These are phyloP conservation scores for Fusarium albidum DNA, from an alignment of 2,329 filamentous ascomycete genomes.

Conservation along the genomic window DNA sequence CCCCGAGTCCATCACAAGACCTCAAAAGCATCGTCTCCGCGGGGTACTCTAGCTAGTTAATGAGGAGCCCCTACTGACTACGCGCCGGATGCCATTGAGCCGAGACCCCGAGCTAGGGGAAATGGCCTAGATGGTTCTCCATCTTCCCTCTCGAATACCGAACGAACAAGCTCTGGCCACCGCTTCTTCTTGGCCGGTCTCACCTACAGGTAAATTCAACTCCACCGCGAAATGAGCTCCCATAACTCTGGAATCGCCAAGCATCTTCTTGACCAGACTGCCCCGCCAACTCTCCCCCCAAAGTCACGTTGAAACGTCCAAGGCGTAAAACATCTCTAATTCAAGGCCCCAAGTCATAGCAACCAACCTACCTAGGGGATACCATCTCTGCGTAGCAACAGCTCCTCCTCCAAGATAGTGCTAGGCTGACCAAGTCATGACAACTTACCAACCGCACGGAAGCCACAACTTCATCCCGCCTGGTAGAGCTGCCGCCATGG, in stretches of 20 bases:
- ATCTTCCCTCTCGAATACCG: neutral
- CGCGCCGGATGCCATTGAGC: conserved; percentile 10
- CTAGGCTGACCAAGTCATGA: neutral
- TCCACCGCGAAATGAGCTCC: conserved; percentile 18
- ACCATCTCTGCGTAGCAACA: conserved; percentile 12
- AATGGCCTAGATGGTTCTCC: conserved; percentile 8
- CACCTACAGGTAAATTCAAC: conserved; percentile 11
- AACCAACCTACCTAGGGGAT: conserved; percentile 9
- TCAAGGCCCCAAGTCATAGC: conserved; percentile 6
- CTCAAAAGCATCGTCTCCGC: neutral
- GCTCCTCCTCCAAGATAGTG: neutral
- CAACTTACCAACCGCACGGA: neutral
- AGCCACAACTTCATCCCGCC: neutral
- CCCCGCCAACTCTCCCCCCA: conserved; percentile 21
- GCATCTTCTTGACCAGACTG: conserved; percentile 4
- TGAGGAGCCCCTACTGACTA: neutral
- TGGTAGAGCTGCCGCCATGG: neutral
- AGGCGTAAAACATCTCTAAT: neutral
- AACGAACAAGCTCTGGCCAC: neutral
- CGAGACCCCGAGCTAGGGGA: conserved; percentile 18
- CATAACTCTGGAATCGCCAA: conserved; percentile 24
- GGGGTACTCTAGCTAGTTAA: neutral
- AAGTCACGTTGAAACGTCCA: conserved; percentile 21
- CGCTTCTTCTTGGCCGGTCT: conserved; percentile 11
- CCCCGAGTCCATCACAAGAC: neutral